Base-by-base conservation (phyloP, 306 rosid genomes). In the Prunus mume region DNA sequence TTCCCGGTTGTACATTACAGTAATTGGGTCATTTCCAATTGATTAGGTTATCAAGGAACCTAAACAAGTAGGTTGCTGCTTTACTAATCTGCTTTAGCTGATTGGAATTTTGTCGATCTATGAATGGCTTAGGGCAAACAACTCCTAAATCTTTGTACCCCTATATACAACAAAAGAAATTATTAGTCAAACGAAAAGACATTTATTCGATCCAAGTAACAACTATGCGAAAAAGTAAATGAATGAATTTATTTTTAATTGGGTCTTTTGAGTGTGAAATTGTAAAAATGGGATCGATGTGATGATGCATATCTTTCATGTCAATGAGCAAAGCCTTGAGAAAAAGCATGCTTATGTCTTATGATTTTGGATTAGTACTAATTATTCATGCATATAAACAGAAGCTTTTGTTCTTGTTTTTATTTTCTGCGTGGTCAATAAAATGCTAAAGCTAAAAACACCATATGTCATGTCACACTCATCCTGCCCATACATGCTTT, bases 401-500 rank as follows among this genome's bases (percentile, higher is more conserved):
- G 50, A 69, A 73, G 68, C 81, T 66, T 77, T 69, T 13, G 66
- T 79, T 82, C 69, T 74, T 75, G 27, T 69, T 38, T 74, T 72
- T 63, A 83, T 38, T 38, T 38, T 38, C 8, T 38, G 43, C 43
- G 43, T 38, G 43, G 43, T 83, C 83, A 81, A 85, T 82, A 74
- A 73, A 65, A 69, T 68, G 82, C 78, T 60, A 84, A 88, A 86
- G 86, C 14, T 55, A 46, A 84, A 75, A 76, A 72, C 83, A 76
- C 83, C 82, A 65, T 65, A 85, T 81, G 86, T 76, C 81, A 76
- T 67, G 82, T 87, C 83, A 83, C 77, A 86, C 77, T 88, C 89
- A 85, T 78, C 65, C 51, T 80, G 85, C 88, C 73, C 51, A 75
- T 75, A 57, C 87, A 82, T 87, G 85, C 79, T 61, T 65, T 63